A percentile compares a stretch with the other conserved stretches of the same genome.
Evolutionary conservation across 495 filamentous ascomycete species (phyloP).

Genomic region (Bathelium albidoporum): DNA sequence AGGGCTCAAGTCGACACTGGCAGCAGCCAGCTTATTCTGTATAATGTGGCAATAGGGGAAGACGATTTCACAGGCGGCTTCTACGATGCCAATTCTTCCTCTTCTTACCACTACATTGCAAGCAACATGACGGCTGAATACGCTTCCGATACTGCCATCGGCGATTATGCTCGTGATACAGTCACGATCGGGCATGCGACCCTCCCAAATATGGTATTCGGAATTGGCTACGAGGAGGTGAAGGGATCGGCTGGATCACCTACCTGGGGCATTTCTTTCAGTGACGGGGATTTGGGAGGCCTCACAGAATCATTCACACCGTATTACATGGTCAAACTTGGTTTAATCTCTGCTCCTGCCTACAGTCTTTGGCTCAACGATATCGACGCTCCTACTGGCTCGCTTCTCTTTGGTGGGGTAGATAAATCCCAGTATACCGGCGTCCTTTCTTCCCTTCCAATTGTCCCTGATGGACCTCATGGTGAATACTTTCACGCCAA

Average conservation of each 20-base stretch:
- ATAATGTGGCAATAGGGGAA: background rate
- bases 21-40: background rate
- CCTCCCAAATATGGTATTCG: background rate
- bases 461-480: background rate
- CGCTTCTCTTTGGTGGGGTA: background rate
- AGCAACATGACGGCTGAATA: background rate
- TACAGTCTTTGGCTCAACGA: background rate
- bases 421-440: background rate
- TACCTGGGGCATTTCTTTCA: background rate
- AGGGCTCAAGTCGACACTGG: background rate
- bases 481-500: background rate
- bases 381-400: background rate
- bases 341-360: background rate
- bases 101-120: background rate
- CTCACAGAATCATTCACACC: background rate
- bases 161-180: background rate
- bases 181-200: background rate
- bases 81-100: slow-evolving; percentile 8
- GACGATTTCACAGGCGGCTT: slow-evolving; percentile 8
- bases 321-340: background rate
- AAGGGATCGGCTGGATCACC: background rate
- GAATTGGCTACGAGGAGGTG: background rate
- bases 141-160: background rate
- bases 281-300: no score
- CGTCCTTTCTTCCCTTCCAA: background rate